Evolutionary conservation across 1,139 yeast species (phyloP).

Genomic region (Candida sp.): DNA sequence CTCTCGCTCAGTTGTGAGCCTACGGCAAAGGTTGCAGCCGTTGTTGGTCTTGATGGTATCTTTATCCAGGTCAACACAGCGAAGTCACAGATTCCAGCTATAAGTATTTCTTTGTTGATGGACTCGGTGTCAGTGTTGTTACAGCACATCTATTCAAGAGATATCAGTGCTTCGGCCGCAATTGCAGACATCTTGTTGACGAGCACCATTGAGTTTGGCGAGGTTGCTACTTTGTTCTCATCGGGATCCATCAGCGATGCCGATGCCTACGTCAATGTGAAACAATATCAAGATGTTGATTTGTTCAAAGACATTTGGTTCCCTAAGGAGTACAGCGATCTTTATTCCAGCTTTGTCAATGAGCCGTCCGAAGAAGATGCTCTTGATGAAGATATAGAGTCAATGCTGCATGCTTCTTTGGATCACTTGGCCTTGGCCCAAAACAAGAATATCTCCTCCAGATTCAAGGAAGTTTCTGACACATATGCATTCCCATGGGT

Average conservation of each 20-base stretch:
- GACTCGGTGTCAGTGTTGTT: conserved; percentile 67
- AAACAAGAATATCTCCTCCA: conserved; percentile 49
- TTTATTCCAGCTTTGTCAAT: conserved; percentile 1
- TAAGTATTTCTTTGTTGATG: conserved; percentile 44
- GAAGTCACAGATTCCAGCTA: conserved; percentile 33
- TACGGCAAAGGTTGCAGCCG: conserved; percentile 88
- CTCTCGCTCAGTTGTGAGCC: conserved; percentile 90
- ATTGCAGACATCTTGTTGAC: conserved; percentile 54
- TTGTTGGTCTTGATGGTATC: conserved; percentile 72
- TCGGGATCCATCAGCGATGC: conserved; percentile 62
- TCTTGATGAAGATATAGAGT: not conserved
- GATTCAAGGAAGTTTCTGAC: conserved; percentile 64
- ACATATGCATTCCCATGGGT: conserved; percentile 81
- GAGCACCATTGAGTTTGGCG: conserved; percentile 40
- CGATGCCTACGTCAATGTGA: conserved; percentile 69
- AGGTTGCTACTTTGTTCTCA: conserved; percentile 45
- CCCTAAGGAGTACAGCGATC: conserved; percentile 36
- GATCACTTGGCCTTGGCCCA: conserved; percentile 25
- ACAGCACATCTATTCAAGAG: conserved; percentile 91
- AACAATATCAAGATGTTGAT: conserved; percentile 86
- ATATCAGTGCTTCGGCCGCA: conserved; percentile 76
- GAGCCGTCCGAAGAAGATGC: conserved; percentile 3
- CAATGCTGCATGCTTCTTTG: conserved; percentile 1
- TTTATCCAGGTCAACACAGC: conserved; percentile 59
- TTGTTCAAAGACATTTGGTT: conserved; percentile 88